Conservation (phyloP, 2,329 filamentous ascomycete genomes). For the Fusarium paranaense region DNA sequence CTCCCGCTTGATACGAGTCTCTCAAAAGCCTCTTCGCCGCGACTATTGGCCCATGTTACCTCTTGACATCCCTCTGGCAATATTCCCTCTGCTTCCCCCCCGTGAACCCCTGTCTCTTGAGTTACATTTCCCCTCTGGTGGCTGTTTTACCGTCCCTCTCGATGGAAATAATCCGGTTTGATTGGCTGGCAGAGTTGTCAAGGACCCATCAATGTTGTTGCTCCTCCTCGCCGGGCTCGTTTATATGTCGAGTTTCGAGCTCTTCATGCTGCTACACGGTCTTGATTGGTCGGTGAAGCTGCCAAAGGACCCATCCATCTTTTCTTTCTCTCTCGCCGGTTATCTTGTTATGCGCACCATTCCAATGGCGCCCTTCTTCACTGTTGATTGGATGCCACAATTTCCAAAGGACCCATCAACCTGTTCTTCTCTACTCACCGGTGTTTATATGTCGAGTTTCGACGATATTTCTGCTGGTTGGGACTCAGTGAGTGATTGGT, state of each 20-base stretch:
- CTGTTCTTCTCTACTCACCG: neutral
- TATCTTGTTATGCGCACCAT: neutral
- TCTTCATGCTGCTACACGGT: neutral
- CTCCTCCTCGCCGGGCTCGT: neutral
- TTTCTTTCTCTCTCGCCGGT: neutral
- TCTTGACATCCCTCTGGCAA: neutral
- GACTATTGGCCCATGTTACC: neutral
- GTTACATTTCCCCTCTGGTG: neutral
- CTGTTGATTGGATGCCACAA: conserved; percentile 1
- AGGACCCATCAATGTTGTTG: neutral
- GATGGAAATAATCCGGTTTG: neutral
- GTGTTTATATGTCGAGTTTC: neutral
- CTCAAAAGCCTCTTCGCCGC: neutral
- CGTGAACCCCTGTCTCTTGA: neutral
- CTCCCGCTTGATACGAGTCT: neutral
- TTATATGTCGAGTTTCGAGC: neutral
- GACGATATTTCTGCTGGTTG: neutral
- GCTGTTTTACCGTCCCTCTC: neutral
- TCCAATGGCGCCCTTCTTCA: neutral
- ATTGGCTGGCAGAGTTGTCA: conserved; percentile 7
- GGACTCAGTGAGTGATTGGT: neutral
- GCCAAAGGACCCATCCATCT: neutral
- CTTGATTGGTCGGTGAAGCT: neutral
- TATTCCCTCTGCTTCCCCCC: neutral
- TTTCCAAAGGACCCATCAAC: neutral